Evolutionary conservation across 2,329 filamentous ascomycete species (phyloP), one percentile per base, ranked within the genome.

Genomic region (Microdochium bolleyi): DNA sequence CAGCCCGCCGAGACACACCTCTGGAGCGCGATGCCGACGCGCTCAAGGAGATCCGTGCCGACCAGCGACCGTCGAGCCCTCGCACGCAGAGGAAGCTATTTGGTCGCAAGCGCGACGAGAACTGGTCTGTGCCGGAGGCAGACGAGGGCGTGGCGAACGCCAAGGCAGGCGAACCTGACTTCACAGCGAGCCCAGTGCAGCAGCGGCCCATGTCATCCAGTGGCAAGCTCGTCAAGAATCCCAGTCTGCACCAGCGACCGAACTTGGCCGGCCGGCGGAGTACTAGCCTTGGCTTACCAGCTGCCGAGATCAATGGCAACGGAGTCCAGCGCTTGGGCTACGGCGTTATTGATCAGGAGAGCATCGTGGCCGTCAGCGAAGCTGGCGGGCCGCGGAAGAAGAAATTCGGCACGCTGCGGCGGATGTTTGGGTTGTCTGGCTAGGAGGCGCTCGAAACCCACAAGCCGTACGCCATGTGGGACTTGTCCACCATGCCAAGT

Each of bases 1-100:
- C 78, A 2, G 82, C 83, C 1, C 73, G 84, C 10, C 74, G 78
- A 51, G 84, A 88, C 57, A 85, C 82, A 0, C 76, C 73, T 21
- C 70, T 87, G 1, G 84, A 88, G 64, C 75, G 82, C 30, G 80
- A 73, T 56, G 63, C 70, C n/a, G 70, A 73, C 7, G 76, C 85
- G 61, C 71, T 83, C 3, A 68, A 65, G n/a, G 65, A 67, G 14
- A 62, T 83, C 3, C 74, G 70, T 41, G 67, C 63, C 48, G 68
- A 69, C 52, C 61, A 60, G 34, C 49, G 56, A 55, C 60, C 44
- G 52, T 61, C 46, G 67, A 68, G 32, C 70, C 71, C 1, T 76
- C 73, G 56, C 62, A 80, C 11, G 75, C 41, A 46, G 19, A 16
- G 79, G 56, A 76, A 79, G 54, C 71, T 70, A 22, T 68, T 60